A percentile compares a stretch with the other conserved stretches of the same genome.
These are phyloP conservation scores for Trichoderma reesei DNA, from an alignment of 495 filamentous ascomycete genomes.

Conservation along the genomic window DNA sequence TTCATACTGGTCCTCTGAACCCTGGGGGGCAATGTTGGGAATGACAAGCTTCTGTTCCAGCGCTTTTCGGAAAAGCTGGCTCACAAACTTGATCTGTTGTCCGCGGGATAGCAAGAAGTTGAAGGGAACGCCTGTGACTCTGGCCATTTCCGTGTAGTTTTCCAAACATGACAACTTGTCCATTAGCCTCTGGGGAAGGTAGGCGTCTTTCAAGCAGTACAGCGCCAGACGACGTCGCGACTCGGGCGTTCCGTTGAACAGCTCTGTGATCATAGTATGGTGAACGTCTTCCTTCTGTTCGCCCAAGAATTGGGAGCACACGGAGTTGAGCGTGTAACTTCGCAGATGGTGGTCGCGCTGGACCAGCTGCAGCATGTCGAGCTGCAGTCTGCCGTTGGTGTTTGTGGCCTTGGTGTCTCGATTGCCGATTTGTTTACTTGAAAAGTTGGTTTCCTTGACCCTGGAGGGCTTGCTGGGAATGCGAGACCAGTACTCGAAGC, in stretches of 20 bases:
- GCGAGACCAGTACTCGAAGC: conserved; percentile 81
- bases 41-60: conserved; percentile 87
- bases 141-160: conserved; percentile 99
- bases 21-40: conserved; percentile 61
- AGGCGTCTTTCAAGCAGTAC: conserved; percentile 97
- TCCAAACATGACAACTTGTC: conserved; percentile 96
- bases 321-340: conserved; percentile 96
- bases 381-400: conserved; percentile 84
- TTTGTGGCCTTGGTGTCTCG: conserved; percentile 90
- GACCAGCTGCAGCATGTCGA: conserved; percentile 86
- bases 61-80: conserved; percentile 92
- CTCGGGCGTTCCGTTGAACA: conserved; percentile 91
- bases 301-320: conserved; percentile 90
- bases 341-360: conserved; percentile 90
- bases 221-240: conserved; percentile 83
- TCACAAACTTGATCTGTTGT: conserved; percentile 96
- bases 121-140: conserved; percentile 97
- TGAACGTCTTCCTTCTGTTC: conserved; percentile 99
- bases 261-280: conserved; percentile 96
- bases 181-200: conserved; percentile 86
- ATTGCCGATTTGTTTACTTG: conserved; percentile 98
- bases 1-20: conserved; percentile 79
- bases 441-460: conserved; percentile 71
- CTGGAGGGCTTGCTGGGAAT: conserved; percentile 54
- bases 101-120: conserved; percentile 86